Conservation (phyloP, 352 stramenopile species). For the Phytophthora macrochlamydospora region DNA sequence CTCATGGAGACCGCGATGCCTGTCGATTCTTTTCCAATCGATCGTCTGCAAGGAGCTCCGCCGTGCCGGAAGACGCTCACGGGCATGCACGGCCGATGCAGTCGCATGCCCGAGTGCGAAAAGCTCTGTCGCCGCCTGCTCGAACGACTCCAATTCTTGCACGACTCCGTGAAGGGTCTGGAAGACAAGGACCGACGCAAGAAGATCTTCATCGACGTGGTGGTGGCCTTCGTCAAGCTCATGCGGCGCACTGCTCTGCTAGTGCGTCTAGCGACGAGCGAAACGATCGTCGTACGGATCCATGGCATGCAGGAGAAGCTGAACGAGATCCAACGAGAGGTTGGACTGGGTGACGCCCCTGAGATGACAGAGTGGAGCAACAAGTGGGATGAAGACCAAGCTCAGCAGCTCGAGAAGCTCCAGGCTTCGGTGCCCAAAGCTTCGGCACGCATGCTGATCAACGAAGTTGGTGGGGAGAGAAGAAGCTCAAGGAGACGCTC, state of each 20-base stretch:
- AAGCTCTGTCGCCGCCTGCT: constrained; percentile 6
- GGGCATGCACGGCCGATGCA: neutral
- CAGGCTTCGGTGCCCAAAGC: neutral
- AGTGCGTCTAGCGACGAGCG: constrained; percentile 15
- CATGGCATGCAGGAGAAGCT: constrained; percentile 6
- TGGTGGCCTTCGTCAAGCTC: constrained; percentile 14
- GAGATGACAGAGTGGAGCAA: neutral
- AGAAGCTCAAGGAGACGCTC: constrained; percentile 13
- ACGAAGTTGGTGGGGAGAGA: constrained; percentile 7
- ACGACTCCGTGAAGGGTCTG: constrained; percentile 6
- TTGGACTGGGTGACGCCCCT: neutral
- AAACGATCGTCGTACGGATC: constrained; percentile 6
- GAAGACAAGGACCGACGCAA: constrained; percentile 56
- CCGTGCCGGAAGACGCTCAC: neutral
- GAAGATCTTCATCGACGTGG: constrained; percentile 7
- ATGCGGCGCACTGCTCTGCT: constrained; percentile 10
- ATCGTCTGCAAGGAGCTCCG: neutral
- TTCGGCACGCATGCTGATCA: constrained; percentile 11
- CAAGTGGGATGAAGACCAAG: neutral
- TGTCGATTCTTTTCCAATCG: neutral
- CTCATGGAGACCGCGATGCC: neutral
- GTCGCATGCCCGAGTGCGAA: constrained; percentile 15
- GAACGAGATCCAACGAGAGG: constrained; percentile 4
- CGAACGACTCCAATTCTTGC: constrained; percentile 6
- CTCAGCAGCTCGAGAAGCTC: constrained; percentile 3